These are phyloP conservation scores for Isoetes engelmannii DNA, from an alignment of 83 land plant genomes.

Conservation along the genomic window DNA sequence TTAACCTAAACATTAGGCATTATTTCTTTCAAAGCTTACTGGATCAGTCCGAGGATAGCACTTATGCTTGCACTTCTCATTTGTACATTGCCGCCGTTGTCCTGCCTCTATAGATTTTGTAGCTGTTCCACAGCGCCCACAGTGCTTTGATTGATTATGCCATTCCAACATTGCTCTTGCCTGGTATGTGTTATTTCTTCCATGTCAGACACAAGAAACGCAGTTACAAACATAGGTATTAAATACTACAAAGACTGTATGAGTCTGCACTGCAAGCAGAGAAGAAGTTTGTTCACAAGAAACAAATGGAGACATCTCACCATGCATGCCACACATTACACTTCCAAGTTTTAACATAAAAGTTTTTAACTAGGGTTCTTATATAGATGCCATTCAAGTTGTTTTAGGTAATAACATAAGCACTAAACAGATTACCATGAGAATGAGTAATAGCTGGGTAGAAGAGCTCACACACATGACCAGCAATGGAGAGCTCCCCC, in stretches of 20 bases:
- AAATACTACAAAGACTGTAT: no score
- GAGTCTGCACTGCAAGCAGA: no score
- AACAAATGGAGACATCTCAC: background rate
- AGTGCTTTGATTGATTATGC: constrained; percentile 56
- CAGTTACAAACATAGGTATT: no score
- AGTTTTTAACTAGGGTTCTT: background rate
- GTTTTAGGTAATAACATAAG: background rate
- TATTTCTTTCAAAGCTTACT: constrained; percentile 36
- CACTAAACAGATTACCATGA: background rate
- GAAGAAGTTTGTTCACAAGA: background rate
- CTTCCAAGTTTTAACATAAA: background rate
- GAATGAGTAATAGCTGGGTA: background rate
- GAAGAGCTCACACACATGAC: constrained; percentile 63
- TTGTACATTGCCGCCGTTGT: constrained; percentile 60
- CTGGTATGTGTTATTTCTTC: constrained; percentile 38
- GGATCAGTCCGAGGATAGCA: constrained; percentile 87
- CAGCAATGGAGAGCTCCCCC: constrained; percentile 84
- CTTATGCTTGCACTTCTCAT: constrained; percentile 54
- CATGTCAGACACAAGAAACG: no score
- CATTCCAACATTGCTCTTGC: constrained; percentile 81
- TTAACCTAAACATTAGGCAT: no score
- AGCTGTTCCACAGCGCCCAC: constrained; percentile 70
- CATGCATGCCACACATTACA: background rate
- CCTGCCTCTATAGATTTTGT: constrained; percentile 61
- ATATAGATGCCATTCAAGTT: background rate